A percentile compares a stretch with the other conserved stretches of the same genome.
Conservation (phyloP, 176 grass and related monocot species). For the Aegilops speltoides region DNA sequence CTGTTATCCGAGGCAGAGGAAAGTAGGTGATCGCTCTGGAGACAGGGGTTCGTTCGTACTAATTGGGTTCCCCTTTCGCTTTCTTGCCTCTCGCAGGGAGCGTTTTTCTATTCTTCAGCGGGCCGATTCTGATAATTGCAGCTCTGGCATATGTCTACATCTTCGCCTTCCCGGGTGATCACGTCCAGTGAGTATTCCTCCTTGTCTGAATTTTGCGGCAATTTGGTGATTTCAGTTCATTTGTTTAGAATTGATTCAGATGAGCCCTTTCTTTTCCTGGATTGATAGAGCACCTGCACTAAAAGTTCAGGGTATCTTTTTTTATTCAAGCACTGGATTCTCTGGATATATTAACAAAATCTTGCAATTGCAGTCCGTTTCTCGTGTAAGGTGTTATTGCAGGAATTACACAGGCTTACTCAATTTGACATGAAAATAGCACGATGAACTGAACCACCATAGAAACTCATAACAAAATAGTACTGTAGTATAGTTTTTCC, state of each 20-base stretch:
- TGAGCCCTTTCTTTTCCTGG: background rate
- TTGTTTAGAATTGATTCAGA: background rate
- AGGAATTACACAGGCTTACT: background rate
- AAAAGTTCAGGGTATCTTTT: background rate
- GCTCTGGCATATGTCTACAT: conserved; percentile 75
- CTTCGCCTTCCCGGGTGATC: conserved; percentile 49
- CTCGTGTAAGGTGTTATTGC: background rate
- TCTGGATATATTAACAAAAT: background rate
- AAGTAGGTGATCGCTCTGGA: background rate
- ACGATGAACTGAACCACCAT: background rate
- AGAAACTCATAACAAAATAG: background rate
- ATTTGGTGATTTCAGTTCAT: background rate
- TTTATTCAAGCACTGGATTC: background rate
- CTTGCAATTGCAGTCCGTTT: background rate
- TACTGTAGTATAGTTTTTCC: background rate
- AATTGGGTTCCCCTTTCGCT: background rate
- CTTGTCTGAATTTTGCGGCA: background rate
- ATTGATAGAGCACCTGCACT: background rate
- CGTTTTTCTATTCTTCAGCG: conserved; percentile 76
- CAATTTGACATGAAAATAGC: background rate
- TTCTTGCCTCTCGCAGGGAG: conserved; percentile 47
- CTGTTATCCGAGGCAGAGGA: background rate
- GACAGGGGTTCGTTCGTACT: background rate
- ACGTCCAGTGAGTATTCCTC: conserved; percentile 52
- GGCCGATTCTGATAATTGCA: conserved; percentile 67